Percentiles rank a stretch among this genome's conserved stretches.
Evolutionary conservation across 176 grass and related monocot genomes (phyloP).

Genomic region (Pharus latifolius): DNA sequence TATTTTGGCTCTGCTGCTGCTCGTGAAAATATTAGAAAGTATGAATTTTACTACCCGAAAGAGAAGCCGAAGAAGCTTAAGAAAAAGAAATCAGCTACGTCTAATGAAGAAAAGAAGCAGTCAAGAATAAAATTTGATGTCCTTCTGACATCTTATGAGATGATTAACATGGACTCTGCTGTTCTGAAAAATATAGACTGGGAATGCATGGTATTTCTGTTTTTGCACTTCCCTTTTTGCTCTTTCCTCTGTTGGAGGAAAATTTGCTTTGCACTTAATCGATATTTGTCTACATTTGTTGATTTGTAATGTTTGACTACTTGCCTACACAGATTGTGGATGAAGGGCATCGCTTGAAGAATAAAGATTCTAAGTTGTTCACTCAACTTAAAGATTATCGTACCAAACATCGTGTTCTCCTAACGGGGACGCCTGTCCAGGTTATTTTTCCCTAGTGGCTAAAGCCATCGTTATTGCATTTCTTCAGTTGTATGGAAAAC

Average conservation of each 20-base stretch:
- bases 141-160: slow-evolving; percentile 98
- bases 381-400: slow-evolving; percentile 84
- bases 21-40: slow-evolving; percentile 73
- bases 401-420: slow-evolving; percentile 93
- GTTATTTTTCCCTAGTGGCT: slow-evolving; percentile 28
- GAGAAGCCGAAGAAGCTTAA: slow-evolving; percentile 71
- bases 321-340: slow-evolving; percentile 65
- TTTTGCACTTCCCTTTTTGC: neutral
- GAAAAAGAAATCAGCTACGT: slow-evolving; percentile 59
- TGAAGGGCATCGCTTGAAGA: slow-evolving; percentile 96
- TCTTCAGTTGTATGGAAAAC: neutral
- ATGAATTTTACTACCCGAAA: slow-evolving; percentile 91
- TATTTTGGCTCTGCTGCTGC: slow-evolving; percentile 70
- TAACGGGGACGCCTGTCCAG: slow-evolving; percentile 98
- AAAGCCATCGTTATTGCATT: neutral
- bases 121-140: slow-evolving; percentile 97
- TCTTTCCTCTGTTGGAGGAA: neutral
- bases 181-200: slow-evolving; percentile 84
- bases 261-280: neutral
- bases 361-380: slow-evolving; percentile 99
- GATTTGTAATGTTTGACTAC: neutral
- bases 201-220: slow-evolving; percentile 91
- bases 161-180: slow-evolving; percentile 98
- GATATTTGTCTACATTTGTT: neutral
- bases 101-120: slow-evolving; percentile 57